Conservation (phyloP, 1,284 basidiomycete species). For the Xerocomus cyaneibrunnescens region DNA sequence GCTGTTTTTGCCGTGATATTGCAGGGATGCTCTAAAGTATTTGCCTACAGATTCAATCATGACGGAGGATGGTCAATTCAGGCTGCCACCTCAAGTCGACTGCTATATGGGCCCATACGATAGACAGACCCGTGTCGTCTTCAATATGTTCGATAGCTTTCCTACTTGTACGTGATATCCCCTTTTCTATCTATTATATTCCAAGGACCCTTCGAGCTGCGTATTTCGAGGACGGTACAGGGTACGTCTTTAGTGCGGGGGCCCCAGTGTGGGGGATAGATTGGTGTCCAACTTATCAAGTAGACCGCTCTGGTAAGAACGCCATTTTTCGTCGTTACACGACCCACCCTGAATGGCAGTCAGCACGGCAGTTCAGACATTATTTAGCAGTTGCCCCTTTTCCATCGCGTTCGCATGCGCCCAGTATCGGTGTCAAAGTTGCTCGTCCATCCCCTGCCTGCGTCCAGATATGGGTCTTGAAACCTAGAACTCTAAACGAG, state of each 20-base stretch:
- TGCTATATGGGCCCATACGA: conserved; percentile 65
- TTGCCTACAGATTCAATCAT: conserved; percentile 51
- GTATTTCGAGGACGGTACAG: conserved; percentile 38
- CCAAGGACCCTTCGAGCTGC: conserved; percentile 37
- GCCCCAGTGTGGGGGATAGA: conserved; percentile 85
- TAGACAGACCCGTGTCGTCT: conserved; percentile 47
- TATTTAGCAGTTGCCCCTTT: conserved; percentile 85
- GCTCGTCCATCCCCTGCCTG: conserved; percentile 55
- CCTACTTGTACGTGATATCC: conserved; percentile 62
- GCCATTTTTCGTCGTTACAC: background rate
- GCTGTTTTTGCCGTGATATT: conserved; percentile 4
- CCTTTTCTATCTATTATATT: background rate
- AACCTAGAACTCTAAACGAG: conserved; percentile 5
- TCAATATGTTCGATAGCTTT: conserved; percentile 55
- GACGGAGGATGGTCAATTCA: conserved; percentile 48
- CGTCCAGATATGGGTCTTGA: conserved; percentile 68
- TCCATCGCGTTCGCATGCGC: conserved; percentile 57
- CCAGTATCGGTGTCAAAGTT: conserved; percentile 56
- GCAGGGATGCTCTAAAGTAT: conserved; percentile 56
- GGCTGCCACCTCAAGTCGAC: conserved; percentile 50
- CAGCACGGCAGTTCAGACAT: conserved; percentile 60
- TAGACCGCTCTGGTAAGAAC: conserved; percentile 55
- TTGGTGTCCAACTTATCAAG: conserved; percentile 81
- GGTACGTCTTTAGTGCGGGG: conserved; percentile 78
- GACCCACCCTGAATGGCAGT: background rate